Percentiles rank a stretch among this genome's conserved stretches.
Conservation (phyloP, 2,329 filamentous ascomycete species). For the Botrytis hyacinthi region DNA sequence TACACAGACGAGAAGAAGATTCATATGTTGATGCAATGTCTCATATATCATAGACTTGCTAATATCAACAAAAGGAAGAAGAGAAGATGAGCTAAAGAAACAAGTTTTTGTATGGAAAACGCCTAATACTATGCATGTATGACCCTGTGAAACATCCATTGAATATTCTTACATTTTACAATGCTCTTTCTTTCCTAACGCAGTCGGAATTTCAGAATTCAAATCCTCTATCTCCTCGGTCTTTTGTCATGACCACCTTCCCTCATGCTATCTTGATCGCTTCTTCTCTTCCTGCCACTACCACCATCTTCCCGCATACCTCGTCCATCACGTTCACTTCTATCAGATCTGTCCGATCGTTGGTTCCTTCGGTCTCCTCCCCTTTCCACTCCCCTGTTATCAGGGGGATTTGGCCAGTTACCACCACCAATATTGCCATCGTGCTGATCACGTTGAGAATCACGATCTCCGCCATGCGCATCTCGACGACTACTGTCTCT, state of each 20-base stretch:
- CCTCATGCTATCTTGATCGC: slow-evolving; percentile 34
- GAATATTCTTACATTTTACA: slow-evolving; percentile 13
- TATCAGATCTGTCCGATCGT: slow-evolving; percentile 23
- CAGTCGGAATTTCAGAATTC: slow-evolving; percentile 6
- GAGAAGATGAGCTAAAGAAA: not conserved
- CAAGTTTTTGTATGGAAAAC: not conserved
- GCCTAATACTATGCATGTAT: slow-evolving; percentile 18
- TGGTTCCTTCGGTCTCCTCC: slow-evolving; percentile 28
- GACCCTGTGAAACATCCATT: not conserved
- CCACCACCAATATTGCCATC: not conserved
- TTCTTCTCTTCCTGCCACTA: slow-evolving; percentile 36
- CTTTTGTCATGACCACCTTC: slow-evolving; percentile 39
- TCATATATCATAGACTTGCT: not conserved
- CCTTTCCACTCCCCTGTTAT: slow-evolving; percentile 27
- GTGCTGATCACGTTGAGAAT: slow-evolving; percentile 13
- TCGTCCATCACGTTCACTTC: slow-evolving; percentile 33
- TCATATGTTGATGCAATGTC: not conserved
- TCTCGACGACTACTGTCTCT: slow-evolving; percentile 26
- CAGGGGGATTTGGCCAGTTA: slow-evolving; percentile 12
- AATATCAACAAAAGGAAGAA: not conserved
- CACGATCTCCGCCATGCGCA: slow-evolving; percentile 18
- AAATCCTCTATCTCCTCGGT: slow-evolving; percentile 28
- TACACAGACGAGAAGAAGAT: not conserved
- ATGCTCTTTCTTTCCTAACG: not conserved
- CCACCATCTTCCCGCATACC: slow-evolving; percentile 29